Base-by-base conservation (phyloP, 169 alveolate species). In the Plasmodium cynomolgi region DNA sequence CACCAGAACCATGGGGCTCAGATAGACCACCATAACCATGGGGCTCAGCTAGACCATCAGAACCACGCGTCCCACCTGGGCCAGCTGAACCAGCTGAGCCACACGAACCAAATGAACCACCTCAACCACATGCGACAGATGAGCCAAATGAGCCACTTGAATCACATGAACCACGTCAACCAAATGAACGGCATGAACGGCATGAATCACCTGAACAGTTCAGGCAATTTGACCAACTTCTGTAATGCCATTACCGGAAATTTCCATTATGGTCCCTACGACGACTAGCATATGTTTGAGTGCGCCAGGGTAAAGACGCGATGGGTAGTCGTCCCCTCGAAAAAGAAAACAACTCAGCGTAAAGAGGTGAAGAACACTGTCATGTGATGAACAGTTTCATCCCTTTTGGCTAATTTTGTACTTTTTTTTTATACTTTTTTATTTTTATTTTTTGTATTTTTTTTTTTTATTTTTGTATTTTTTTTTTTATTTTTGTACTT, bases 201-300 rank as follows among this genome's bases (percentile, higher is more conserved):
- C 56, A 72, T 84, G 20, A 84, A 84, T 29, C 39, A 84, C 54
- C 15, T 72, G 5, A 73, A 73, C 82, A 73, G 50, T 73, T 73
- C 41, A 31, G 50, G 50, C 82, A 73, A 73, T 34, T 17, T 73
- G 82, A 84, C 23, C 74, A 71, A 84, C 37, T 84, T 84, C 56
- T 23, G 75, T 13, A 74, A 31, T 7, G 17, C 56, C 56, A 4
- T 84, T 34, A 23, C 29, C 8, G 73, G 56, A 11, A 71, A 41
- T 47, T 73, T 44, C 37, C 8, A 11, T 3, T 84, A 84, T 71
- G 34, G 58, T 8, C 54, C 34, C 26, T 84, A 73, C 50, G 80
- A 84, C 3, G n/a, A 82, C 20, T 34, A 34, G 31, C 23, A 82
- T 82, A 26, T 58, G 8, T 56, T 5, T 82, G 9, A 26, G 11